Base-by-base conservation (phyloP, 768 basidiomycete species). In the Podaxis sp. region DNA sequence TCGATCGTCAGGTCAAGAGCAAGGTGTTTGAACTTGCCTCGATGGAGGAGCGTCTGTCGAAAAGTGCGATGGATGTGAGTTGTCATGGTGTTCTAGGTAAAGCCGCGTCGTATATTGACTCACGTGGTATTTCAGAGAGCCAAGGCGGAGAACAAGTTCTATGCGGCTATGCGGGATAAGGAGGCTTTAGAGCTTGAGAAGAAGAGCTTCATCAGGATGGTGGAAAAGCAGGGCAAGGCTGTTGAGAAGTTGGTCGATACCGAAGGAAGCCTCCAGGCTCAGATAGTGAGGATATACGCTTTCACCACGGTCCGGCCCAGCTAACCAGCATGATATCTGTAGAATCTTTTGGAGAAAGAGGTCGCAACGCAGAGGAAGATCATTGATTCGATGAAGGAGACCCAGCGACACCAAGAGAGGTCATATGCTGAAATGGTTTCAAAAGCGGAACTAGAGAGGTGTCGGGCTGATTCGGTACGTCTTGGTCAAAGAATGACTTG, bases 101-200 rank as follows among this genome's bases (percentile, higher is more conserved):
- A 2, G 33, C 33, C 22, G 12, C 43, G 59, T 13, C 38, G 24
- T 61, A 17, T 17, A 64, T 47, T 63, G 38, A 47, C 46, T 61
- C 6, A 12, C 12, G 17, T 36, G 51, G 12, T 55, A n/a, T 47
- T 38, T 57, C 74, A 98, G 94, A 93, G 93, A 89, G 92, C 94
- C 8, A 98, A 96, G 76, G 87, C 91, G 15, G 96, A 98, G 63
- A 96, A 95, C 78, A 98, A 96, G 73, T 98, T 86, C 71, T 98
- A 88, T 70, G 84, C 91, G 17, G 88, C 89, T 2, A 92, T 96
- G 88, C 87, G 94, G 33, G 88, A 90, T 61, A 94, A 91, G 74
- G 94, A 97, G 63, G 87, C 91, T 17, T 75, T 88, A 2, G 92
- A 94, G 36, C 78, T 78, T 1, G 92, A 94, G 71, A 82, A 87